phyloP scores from a whole-genome alignment of 805 yeast genomes.

The Lachancea sp. region DNA sequence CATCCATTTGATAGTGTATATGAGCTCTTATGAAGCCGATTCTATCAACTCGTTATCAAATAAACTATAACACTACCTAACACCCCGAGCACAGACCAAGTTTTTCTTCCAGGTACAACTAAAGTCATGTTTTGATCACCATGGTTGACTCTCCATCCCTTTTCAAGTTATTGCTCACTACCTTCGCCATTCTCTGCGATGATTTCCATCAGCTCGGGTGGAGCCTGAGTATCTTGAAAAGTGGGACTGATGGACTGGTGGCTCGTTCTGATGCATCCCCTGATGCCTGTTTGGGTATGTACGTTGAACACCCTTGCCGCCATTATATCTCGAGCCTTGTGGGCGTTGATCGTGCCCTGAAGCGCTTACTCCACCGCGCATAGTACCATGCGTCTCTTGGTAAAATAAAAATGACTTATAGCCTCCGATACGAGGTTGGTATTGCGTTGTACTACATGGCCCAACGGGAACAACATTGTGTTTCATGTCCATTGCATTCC shows the following conservation, averaged over 20 bases:
- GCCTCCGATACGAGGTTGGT: conserved; percentile 46
- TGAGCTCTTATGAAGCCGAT: too few species aligned
- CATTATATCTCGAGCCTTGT: conserved; percentile 3
- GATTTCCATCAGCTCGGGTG: background rate
- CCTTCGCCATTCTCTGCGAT: conserved; percentile 1
- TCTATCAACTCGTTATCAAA: too few species aligned
- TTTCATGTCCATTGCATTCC: conserved; percentile 32
- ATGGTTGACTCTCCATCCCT: too few species aligned
- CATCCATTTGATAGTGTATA: too few species aligned
- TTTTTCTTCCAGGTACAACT: too few species aligned
- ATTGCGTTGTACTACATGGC: conserved; percentile 42
- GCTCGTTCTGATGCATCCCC: background rate
- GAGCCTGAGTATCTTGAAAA: conserved; percentile 2
- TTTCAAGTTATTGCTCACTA: too few species aligned
- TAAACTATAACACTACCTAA: too few species aligned
- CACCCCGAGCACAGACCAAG: too few species aligned
- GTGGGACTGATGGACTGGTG: background rate
- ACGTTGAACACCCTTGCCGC: background rate
- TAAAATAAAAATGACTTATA: conserved; percentile 38
- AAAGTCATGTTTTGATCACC: too few species aligned
- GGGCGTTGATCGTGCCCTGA: background rate
- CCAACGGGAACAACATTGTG: conserved; percentile 41
- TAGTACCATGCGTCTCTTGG: conserved; percentile 4
- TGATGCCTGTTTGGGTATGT: background rate
- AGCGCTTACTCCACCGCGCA: background rate